Base-by-base conservation (phyloP, 2,329 filamentous ascomycete genomes). In the Thyridium curvatum region DNA sequence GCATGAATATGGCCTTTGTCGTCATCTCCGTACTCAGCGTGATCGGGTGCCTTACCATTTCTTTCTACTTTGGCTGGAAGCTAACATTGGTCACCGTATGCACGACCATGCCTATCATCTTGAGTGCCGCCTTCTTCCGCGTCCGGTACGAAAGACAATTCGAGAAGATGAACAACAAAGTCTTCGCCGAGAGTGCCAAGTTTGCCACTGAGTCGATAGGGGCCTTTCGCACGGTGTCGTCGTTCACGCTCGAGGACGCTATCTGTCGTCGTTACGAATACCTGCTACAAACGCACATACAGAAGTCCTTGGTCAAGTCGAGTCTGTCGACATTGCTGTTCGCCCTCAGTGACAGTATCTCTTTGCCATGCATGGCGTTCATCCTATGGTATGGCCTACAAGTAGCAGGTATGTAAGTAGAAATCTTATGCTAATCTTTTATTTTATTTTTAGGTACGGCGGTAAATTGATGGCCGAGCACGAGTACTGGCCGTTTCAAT, bases 41-140 rank as follows among this genome's bases (percentile, higher is more conserved):
- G 3, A 50, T 77, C 4, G 84, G 82, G 0, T 79, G 74, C 13
- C 58, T 86, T 12, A 64, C 72, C 18, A 80, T 89, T 34, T 71
- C 81, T 1, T 86, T 86, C 49, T 66, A 72, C 10, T 87, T 83
- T 52, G 82, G 83, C 1, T 90, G 85, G 85, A 89, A 88, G 53
- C 66, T 90, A 9, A 77, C 80, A 1, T 57, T 87, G 0, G 79
- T 90, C 1, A 59, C 64, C 2, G 60, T 61, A 13, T 45, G 52
- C 17, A 52, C 54, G 1, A 55, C 59, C 6, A 56, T 62, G 46
- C 54, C 55, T 3, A 40, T 61, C 7, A 54, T 60, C 32, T 46
- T 60, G 12, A 50, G 49, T 7, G 52, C 65, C 1, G 64, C 64
- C 0, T 55, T 60, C 33, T 61, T 55, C 45, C 65, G 74, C 12